Percentiles rank a stretch among this genome's conserved stretches.
Conservation (phyloP, 176 grass and related monocot genomes). For the Rhipidocladum racemiflorum region DNA sequence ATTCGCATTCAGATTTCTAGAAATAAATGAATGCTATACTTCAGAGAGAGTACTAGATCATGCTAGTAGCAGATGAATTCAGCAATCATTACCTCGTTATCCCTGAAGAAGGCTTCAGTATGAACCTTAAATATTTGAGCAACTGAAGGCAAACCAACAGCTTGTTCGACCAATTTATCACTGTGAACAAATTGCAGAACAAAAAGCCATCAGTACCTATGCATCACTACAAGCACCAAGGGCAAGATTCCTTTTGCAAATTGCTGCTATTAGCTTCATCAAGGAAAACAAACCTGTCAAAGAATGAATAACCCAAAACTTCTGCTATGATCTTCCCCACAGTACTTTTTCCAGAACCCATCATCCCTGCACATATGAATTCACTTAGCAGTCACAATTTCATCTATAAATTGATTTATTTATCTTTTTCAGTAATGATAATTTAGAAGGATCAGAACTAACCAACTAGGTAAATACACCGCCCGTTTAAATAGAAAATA, state of each 20-base stretch:
- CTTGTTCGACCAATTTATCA: conserved; percentile 96
- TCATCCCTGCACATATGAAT: conserved; percentile 65
- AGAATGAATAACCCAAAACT: conserved; percentile 90
- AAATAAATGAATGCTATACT: background rate
- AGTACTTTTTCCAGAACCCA: conserved; percentile 97
- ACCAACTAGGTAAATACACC: conserved; percentile 98
- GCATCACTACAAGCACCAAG: conserved; percentile 7
- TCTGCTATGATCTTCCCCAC: conserved; percentile 92
- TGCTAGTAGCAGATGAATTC: background rate
- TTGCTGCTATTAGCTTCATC: conserved; percentile 5
- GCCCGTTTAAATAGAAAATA: conserved; percentile 69
- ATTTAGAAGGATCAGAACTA: conserved; percentile 30
- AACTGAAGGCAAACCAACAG: conserved; percentile 88
- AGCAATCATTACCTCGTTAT: conserved; percentile 70
- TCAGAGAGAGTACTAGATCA: background rate
- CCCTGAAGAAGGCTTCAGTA: conserved; percentile 90
- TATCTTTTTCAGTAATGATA: background rate
- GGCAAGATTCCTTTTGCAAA: background rate
- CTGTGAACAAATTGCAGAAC: conserved; percentile 45
- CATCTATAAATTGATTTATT: background rate
- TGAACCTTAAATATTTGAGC: conserved; percentile 96
- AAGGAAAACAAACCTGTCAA: conserved; percentile 77
- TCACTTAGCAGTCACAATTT: conserved; percentile 19
- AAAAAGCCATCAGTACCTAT: conserved; percentile 14
- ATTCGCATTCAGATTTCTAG: background rate